These are phyloP conservation scores for Botryosphaeria agaves DNA, from an alignment of 2,329 filamentous ascomycete genomes.

Conservation along the genomic window DNA sequence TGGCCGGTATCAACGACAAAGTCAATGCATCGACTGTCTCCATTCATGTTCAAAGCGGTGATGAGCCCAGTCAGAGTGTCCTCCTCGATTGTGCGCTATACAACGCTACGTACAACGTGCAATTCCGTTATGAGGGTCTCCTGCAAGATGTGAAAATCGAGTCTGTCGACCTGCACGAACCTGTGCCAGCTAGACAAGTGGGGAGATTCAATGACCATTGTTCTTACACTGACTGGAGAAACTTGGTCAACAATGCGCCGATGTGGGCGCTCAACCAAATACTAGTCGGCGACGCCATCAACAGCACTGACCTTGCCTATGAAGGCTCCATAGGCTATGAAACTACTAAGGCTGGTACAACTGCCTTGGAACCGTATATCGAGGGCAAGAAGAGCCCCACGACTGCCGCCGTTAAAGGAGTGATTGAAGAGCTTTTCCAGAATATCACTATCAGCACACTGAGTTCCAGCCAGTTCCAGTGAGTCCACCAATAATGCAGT, in stretches of 20 bases:
- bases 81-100: background rate
- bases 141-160: background rate
- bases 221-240: too few relatives aligned
- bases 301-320: too few relatives aligned
- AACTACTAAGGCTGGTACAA: too few relatives aligned
- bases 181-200: background rate
- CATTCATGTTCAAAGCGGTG: too few relatives aligned
- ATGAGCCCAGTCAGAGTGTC: too few relatives aligned
- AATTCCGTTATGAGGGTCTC: background rate
- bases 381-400: too few relatives aligned
- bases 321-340: too few relatives aligned
- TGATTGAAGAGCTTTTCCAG: constrained; percentile 1
- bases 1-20: background rate
- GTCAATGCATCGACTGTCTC: too few relatives aligned
- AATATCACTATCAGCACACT: constrained; percentile 1
- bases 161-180: background rate
- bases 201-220: background rate
- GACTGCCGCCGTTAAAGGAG: background rate
- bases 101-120: background rate
- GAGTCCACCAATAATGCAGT: background rate
- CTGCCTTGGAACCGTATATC: too few relatives aligned
- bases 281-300: background rate
- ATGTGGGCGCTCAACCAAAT: background rate
- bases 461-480: background rate
- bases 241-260: background rate